Base-by-base conservation (phyloP, 805 yeast genomes). In the Grigorovia jiainica region DNA sequence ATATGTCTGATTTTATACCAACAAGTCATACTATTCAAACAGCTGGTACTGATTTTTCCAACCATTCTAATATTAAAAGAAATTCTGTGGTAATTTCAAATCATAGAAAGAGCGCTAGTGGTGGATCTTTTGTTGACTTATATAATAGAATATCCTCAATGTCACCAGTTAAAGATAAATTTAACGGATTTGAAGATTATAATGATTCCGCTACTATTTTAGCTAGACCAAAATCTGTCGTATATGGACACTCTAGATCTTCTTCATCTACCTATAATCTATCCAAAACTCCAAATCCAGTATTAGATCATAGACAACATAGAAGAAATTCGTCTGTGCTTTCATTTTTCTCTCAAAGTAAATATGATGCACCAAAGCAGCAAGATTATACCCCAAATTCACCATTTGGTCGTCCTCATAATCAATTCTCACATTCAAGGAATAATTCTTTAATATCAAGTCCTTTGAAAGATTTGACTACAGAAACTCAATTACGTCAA, bases 301-400 rank as follows among this genome's bases (percentile, higher is more conserved):
- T 13, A 13, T n/a, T 52, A 21, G 58, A 53, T 8, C 50, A 52
- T 4, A 59, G 55, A 35, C 55, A 58, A 29, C 83, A 78, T 53
- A 73, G 74, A 51, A 71, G 85, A 47, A 78, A 76, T 44, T 76
- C 83, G 0, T 78, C 85, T 0, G 61, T 79, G 31, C 69, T 79
- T 43, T 72, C 77, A 40, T 78, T 75, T 47, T 56, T 75, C 15
- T 55, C 59, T 8, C 49, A 50, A n/a, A 48, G 48, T 24, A 52
- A 47, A 41, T 50, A 47, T 2, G 49, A 63, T 16, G 13, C 34
- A 15, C 13, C 18, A 31, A 31, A 43, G n/a, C n/a, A 41, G 35
- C 47, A 11, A n/a, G 13, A 40, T 11, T 41, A 32, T 10, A 41
- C 39, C 4, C 42, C 41, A n/a, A 27, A 13, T 7, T 27, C 31